A percentile compares a stretch with the other conserved stretches of the same genome.
phyloP scores from a whole-genome alignment of 148 eudicot species.

The Cornus kousa region DNA sequence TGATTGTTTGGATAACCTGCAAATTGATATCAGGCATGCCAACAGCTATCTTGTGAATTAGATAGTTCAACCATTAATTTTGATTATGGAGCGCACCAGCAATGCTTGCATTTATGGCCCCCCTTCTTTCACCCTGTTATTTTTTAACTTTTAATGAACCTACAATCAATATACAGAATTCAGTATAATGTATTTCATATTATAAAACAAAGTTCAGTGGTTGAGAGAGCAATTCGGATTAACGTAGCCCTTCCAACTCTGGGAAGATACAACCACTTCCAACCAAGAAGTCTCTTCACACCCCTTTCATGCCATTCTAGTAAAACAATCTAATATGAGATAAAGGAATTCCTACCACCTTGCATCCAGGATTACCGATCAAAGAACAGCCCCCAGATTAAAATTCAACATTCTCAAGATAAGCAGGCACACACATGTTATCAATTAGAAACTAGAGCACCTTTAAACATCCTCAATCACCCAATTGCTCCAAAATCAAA shows the following conservation, averaged over 20 bases:
- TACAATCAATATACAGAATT: too few species aligned
- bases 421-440: neutral
- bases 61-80: neutral
- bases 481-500: neutral
- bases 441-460: neutral
- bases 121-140: neutral
- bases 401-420: neutral
- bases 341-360: neutral
- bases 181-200: neutral
- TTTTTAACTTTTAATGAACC: too few species aligned
- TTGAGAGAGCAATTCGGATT: neutral
- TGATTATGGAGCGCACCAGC: neutral
- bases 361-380: neutral
- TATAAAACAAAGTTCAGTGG: too few species aligned
- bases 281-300: neutral
- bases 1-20: neutral
- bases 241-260: neutral
- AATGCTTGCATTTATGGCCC: neutral
- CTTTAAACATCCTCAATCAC: neutral
- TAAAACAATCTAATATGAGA: neutral
- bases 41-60: neutral
- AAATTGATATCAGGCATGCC: neutral
- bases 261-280: neutral
- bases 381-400: neutral
- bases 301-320: neutral